Evolutionary conservation across 495 filamentous ascomycete genomes (phyloP), one percentile per base, ranked within the genome.

Genomic region (Tetracladium setigerum): DNA sequence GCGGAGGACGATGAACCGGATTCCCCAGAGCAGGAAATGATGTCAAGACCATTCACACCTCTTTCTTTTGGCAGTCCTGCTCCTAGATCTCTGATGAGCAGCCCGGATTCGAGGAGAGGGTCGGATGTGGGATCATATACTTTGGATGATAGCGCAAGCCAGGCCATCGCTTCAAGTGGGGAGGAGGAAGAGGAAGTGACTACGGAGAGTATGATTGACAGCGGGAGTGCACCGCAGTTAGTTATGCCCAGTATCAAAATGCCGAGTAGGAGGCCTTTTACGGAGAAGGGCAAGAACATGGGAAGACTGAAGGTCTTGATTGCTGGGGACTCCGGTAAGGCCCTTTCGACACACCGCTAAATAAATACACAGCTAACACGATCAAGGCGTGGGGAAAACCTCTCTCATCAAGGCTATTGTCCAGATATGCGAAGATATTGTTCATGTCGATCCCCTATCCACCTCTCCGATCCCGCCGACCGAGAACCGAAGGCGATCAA

Each of bases 181-280:
- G 72, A 78, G 11, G 69, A 67, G n/a, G 64, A 70, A 4, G 62
- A 60, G n/a, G 63, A 59, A 2, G 22, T 47, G n/a, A 47, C 30
- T 14, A 54, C 54, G 34, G 52, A 61, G 30, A 60, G 52, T 50
- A 69, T 72, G 59, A 50, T 58, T 42, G 67, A 71, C 56, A 71
- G 72, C 57, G 70, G 71, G 45, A 81, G 75, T 53, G 79, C 78
- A 14, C 88, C 91, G 27, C 91, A 97, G 63, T 76, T 99, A 13
- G 84, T 99, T 53, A 99, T 99, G 94, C 92, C 92, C 8, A 95
- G 88, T 62, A 87, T 99, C 55, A 84, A 79, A 54, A 95, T 99
- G 81, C 94, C 92, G 30, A 89, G 83, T 60, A 81, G 92, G 41
- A 76, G 92, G 38, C 92, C 92, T 1, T 97, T 99, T 63, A 97